Conservation (phyloP, 495 filamentous ascomycete species). For the Aspergillus heteromorphus region DNA sequence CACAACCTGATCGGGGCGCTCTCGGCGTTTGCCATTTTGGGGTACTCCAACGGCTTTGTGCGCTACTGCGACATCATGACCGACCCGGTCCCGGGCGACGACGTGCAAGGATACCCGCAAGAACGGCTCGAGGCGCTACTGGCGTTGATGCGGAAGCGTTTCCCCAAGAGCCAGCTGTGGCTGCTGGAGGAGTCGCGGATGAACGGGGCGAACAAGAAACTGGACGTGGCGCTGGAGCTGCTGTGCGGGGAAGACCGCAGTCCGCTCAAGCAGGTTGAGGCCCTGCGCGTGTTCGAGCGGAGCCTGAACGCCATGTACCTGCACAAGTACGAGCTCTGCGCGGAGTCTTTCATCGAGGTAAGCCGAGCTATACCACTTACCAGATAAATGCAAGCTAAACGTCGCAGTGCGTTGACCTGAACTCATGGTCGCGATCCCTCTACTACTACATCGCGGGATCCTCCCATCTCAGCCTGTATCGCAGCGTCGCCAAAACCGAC, state of each 20-base stretch:
- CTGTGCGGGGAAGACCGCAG: constrained; percentile 53
- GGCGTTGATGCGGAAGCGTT: constrained; percentile 65
- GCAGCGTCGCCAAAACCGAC: constrained; percentile 44
- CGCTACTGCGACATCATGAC: constrained; percentile 86
- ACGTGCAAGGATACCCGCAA: constrained; percentile 65
- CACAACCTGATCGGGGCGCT: constrained; percentile 88
- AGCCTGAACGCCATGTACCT: constrained; percentile 74
- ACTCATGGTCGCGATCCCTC: constrained; percentile 83
- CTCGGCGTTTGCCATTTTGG: constrained; percentile 72
- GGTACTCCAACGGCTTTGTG: constrained; percentile 82
- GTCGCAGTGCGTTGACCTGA: constrained; percentile 71
- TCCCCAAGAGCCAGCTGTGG: constrained; percentile 83
- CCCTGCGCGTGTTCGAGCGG: constrained; percentile 77
- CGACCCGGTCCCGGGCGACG: constrained; percentile 41
- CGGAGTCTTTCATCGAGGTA: constrained; percentile 65
- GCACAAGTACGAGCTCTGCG: constrained; percentile 65
- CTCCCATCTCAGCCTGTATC: constrained; percentile 74
- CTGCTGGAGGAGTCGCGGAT: constrained; percentile 83
- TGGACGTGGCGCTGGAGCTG: constrained; percentile 64
- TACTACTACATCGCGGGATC: constrained; percentile 87
- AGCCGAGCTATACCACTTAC: too few relatives aligned
- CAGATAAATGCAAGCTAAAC: too few relatives aligned
- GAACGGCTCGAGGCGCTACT: constrained; percentile 65
- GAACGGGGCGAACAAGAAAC: constrained; percentile 58
- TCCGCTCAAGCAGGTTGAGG: constrained; percentile 79